Conservation (phyloP, 1,284 basidiomycete genomes). For the Cerrena zonata region DNA sequence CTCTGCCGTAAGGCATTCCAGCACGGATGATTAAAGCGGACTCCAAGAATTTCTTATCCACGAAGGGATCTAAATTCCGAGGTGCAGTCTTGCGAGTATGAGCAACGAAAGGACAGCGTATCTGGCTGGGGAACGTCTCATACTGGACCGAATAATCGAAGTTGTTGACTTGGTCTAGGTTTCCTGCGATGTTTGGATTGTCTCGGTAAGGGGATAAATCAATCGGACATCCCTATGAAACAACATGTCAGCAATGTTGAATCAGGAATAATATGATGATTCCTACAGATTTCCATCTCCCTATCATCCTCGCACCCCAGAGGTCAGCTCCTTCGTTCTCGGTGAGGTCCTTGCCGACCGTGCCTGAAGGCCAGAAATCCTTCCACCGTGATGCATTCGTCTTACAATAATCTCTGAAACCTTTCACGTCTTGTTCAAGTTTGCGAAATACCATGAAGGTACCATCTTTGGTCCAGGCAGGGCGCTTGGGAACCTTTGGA, state of each 20-base stretch:
- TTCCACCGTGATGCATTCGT: not conserved
- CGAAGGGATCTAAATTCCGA: constrained; percentile 16
- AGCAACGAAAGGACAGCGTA: constrained; percentile 22
- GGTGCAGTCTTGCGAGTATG: constrained; percentile 17
- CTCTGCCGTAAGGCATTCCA: not conserved
- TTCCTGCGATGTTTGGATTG: not conserved
- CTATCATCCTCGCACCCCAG: not conserved
- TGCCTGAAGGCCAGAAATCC: not conserved
- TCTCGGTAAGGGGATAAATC: not conserved
- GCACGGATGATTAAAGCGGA: not conserved
- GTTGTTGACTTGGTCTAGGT: not conserved
- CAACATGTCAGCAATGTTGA: not conserved
- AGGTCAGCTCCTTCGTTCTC: not conserved
- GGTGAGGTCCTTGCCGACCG: not conserved
- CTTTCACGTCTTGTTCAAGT: constrained; percentile 24
- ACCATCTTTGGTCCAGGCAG: constrained; percentile 11
- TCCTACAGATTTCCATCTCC: not conserved
- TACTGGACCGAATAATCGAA: not conserved
- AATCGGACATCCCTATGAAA: not conserved
- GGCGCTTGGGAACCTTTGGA: constrained; percentile 11
- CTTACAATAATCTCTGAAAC: not conserved
- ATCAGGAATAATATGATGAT: not conserved
- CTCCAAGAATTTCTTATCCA: constrained; percentile 18
- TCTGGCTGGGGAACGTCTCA: constrained; percentile 1
- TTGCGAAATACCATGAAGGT: constrained; percentile 29